Evolutionary conservation across 495 filamentous ascomycete species (phyloP), one percentile per base, ranked within the genome.

Genomic region (Poronia punctata): DNA sequence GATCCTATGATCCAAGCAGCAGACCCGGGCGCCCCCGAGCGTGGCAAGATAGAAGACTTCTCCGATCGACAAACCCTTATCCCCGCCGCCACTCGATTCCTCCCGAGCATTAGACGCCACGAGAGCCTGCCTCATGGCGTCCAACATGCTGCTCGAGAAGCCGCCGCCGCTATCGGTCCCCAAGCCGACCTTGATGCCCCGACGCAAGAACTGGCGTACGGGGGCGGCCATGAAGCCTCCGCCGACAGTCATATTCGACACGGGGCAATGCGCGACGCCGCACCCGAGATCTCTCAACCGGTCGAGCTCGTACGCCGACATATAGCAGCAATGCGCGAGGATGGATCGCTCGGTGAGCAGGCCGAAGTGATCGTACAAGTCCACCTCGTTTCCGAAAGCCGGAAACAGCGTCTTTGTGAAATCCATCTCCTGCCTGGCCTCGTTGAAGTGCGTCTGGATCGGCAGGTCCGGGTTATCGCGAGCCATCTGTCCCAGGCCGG

Each of bases 141-240:
- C 74, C 10, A 80, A 49, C 11, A 80, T 80, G 26, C 68, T 72
- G n/a, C 59, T 61, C 4, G 72, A 74, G 52, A 70, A 77, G 15
- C 79, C 81, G n/a, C 80, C 81, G 3, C 77, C 77, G 38, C 73
- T 77, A 43, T 85, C 80, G 0, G 81, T 83, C 0, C 80, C 81
- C 12, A 84, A 53, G 0, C 78, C 79, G 9, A 84, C 75, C 47
- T 82, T 82, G 38, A 83, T 72, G 0, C 68, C 78, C 3, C 65
- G 61, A 7, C 64, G 54, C 8, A 83, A 52, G 39, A 79, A 76
- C 26, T 72, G 70, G 15, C 77, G 64, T 1, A 81, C 57, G 0
- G 76, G 76, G 3, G 79, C 76, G 3, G 76, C 72, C 65, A 80
- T 78, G 38, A 78, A 79, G 9, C 68, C 68, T 9, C 67, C 72